Evolutionary conservation across 2,329 filamentous ascomycete genomes (phyloP), one percentile per base, ranked within the genome.

Genomic region (Sclerotinia minor): DNA sequence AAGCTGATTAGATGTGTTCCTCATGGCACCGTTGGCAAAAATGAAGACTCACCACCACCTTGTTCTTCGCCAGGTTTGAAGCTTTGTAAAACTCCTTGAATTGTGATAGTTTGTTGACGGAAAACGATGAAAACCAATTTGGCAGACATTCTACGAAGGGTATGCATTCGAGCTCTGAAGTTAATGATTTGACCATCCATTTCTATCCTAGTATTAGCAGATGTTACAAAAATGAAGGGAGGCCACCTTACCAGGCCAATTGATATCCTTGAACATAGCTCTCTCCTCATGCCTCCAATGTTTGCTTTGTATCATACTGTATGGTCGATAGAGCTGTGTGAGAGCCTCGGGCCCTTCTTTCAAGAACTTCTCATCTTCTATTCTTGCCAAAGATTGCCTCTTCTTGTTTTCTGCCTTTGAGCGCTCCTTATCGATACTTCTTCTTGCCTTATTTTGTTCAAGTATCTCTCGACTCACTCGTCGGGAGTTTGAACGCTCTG

Each of bases 91-190:
- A 97, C 91, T 70, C 92, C 93, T 78, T 97, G 94, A 64, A 97
- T 87, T 32, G 92, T 95, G 72, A 86, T 84, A 17, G 91, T 88
- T 79, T 94, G 90, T 79, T 97, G 92, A 67, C 94, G 89, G 76
- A 97, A 90, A 68, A 96, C 85, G 54, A 97, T 81, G 78, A 97
- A 97, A 74, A 92, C 91, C 45, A 97, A 83, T 72, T 91, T 89
- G 73, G 91, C 85, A 76, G 92, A 94, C 81, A 97, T 85, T 73
- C 90, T 89, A 58, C 94, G 88, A 68, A 95, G 84, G 67, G 93
- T 92, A 78, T 94, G 90, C 26, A 95, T 82, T 45, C 92, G 85
- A 47, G 89, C 90, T 52, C 87, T 86, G 79, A 94, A 92, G 21
- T 69, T 73, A 50, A 77, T 73, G 4, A 72, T 67, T 49, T 72